Base-by-base conservation (phyloP, 306 rosid species). In the Hippophae tibetana region DNA sequence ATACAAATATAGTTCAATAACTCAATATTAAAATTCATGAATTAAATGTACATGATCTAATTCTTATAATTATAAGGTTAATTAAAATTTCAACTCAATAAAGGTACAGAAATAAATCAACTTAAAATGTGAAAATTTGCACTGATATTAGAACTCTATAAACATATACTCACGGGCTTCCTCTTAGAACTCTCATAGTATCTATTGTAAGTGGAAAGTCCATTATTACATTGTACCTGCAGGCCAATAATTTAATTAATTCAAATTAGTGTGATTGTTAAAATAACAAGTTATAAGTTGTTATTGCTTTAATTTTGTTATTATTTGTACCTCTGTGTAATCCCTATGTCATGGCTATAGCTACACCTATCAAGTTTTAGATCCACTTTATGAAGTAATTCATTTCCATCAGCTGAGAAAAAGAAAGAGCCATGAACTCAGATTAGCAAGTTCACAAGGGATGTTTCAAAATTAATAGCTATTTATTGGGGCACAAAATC, bases 201-300 rank as follows among this genome's bases (percentile, higher is more conserved):
- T 82, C 84, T 64, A 89, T 57, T 41, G 81, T 86, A 42, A 80
- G 72, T 8, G 92, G 81, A 68, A 73, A 77, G 76, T 89, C 95
- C 87, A 84, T 59, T 51, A 84, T 76, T 63, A 86, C 82, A 60
- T 65, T 82, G 76, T 74, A 86, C 72, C 97, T 83, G 67, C 38
- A 31, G 38, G 38, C 38, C 38, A 31, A 31, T 31, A 31, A 31
- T 31, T 31, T 2, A 31, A 31, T 31, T 31, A 3, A 31, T 31
- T 0, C 3, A 31, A 31, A 31, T 31, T 31, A 31, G 5, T 12
- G 6, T 12, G 48, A 8, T 1, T 27, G 14, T 8, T 5, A 14
- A 49, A 49, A 7, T 23, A 13, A 12, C 5, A 13, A 11, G 7
- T 23, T 18, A 31, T 31, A 31, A 31, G 5, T 31, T 31, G 5